Evolutionary conservation across 371 early-diverging fungal species (phyloP), one percentile per base, ranked within the genome.

Genomic region (Amoeboaphelidium protococcarum): DNA sequence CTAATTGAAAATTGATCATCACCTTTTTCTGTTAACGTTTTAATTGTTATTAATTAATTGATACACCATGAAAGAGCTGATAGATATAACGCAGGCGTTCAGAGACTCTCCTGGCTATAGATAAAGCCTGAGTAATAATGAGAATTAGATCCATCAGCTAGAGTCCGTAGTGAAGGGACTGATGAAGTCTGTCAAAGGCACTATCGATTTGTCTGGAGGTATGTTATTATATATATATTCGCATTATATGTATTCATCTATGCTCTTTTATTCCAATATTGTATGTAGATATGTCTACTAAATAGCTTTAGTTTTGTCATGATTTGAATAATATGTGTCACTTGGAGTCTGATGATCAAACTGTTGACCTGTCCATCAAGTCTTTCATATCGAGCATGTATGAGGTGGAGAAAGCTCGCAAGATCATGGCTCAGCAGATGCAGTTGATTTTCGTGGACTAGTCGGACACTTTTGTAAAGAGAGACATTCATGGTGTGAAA

Each of bases 371-470:
- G 37, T 31, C 41, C 10, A 6, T 51, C 22, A 25, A 51, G n/a
- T 27, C 23, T 13, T 51, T 51, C 24, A 23, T 31, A 12, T 10
- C 13, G 24, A 47, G 46, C 2, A 1, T 51, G 42, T 37, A 40
- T 13, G 51, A 51, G 22, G 27, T 51, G 16, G 50, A 51, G 42
- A 46, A 47, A 24, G 46, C 27, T 40, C 37, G 51, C n/a, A 19
- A 40, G 22, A 24, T 51, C 40, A 37, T 43, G n/a, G 3, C 21
- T 19, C 58, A 73, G 10, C 76, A 75, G 60, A 62, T 75, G 12
- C 48, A 56, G 10, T 66, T 69, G 43, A 71, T 73, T 52, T 76
- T 76, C 56, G 64, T 78, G 47, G 63, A 66, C 21, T 73, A 75
- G 23, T 45, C 75, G 44, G 73, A 74, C 51, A 48, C 53, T 12